phyloP scores from a whole-genome alignment of 164 flowering plant genomes.

The Vitis riparia region DNA sequence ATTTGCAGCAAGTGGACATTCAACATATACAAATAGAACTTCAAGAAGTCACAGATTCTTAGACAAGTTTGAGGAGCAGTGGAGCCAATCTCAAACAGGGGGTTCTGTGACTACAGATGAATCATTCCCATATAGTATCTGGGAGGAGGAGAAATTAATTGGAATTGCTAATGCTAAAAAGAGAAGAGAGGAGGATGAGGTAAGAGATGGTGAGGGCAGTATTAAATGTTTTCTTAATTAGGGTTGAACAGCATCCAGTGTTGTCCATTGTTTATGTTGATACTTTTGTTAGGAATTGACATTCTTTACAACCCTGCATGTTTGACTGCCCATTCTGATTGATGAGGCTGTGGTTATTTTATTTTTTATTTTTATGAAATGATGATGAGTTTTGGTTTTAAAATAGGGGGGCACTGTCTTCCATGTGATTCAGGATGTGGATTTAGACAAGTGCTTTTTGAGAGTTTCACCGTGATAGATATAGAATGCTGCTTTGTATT shows the following conservation, averaged over 20 bases:
- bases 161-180: slow-evolving; percentile 48
- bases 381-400: too few relatives aligned
- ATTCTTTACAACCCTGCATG: too few relatives aligned
- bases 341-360: too few relatives aligned
- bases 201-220: slow-evolving; percentile 24
- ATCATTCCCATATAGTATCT: slow-evolving; percentile 59
- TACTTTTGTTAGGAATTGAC: slow-evolving; percentile 5
- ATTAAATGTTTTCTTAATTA: neutral
- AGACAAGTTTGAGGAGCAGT: slow-evolving; percentile 53
- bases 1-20: slow-evolving; percentile 40
- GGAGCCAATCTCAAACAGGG: slow-evolving; percentile 33
- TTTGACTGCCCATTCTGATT: too few relatives aligned
- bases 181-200: slow-evolving; percentile 94
- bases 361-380: too few relatives aligned
- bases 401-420: too few relatives aligned
- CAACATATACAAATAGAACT: slow-evolving; percentile 33
- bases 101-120: slow-evolving; percentile 31
- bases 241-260: neutral
- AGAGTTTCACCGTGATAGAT: too few relatives aligned
- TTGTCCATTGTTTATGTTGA: neutral
- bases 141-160: slow-evolving; percentile 67
- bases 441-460: too few relatives aligned
- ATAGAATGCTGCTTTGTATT: too few relatives aligned
- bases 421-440: too few relatives aligned
- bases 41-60: slow-evolving; percentile 36